Percentiles rank a stretch among this genome's conserved stretches.
These are phyloP conservation scores for Lagerstroemia speciosa DNA, from an alignment of 345 rosid species.

Conservation along the genomic window DNA sequence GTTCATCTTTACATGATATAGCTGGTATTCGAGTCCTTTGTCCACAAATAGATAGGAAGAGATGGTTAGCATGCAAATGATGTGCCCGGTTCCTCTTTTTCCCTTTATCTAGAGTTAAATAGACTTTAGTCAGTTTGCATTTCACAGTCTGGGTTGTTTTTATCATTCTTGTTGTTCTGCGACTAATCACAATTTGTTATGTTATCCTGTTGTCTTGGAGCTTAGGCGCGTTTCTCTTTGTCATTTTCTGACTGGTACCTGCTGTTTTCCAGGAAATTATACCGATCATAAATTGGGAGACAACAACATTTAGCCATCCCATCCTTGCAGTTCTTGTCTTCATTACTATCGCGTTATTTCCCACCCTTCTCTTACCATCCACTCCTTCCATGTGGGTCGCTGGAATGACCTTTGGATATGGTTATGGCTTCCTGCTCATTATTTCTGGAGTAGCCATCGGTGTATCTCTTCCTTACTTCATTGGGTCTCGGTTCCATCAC, in stretches of 20 bases:
- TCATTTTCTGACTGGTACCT: not conserved
- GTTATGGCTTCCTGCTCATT: slow-evolving; percentile 73
- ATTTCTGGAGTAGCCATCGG: slow-evolving; percentile 60
- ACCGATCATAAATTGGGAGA: slow-evolving; percentile 91
- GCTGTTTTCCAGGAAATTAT: slow-evolving; percentile 60
- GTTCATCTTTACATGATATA: not conserved
- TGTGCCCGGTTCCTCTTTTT: not conserved
- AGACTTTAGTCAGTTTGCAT: not conserved
- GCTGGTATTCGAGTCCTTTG: not conserved
- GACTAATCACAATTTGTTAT: not conserved
- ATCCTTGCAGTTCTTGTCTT: slow-evolving; percentile 66
- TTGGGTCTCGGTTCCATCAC: slow-evolving; percentile 76
- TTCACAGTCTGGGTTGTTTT: not conserved
- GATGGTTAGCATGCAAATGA: not conserved
- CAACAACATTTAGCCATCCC: slow-evolving; percentile 67
- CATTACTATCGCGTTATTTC: slow-evolving; percentile 80
- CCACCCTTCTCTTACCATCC: slow-evolving; percentile 77
- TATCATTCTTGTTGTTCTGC: not conserved
- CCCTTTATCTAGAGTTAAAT: not conserved
- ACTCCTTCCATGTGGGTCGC: slow-evolving; percentile 99
- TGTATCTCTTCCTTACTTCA: slow-evolving; percentile 81
- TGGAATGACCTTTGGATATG: slow-evolving; percentile 95
- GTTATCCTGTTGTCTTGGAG: not conserved
- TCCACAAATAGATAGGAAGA: not conserved
- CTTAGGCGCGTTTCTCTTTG: not conserved